Conservation (phyloP, 2,329 filamentous ascomycete species). For the Hymenoscyphus fructigenus region DNA sequence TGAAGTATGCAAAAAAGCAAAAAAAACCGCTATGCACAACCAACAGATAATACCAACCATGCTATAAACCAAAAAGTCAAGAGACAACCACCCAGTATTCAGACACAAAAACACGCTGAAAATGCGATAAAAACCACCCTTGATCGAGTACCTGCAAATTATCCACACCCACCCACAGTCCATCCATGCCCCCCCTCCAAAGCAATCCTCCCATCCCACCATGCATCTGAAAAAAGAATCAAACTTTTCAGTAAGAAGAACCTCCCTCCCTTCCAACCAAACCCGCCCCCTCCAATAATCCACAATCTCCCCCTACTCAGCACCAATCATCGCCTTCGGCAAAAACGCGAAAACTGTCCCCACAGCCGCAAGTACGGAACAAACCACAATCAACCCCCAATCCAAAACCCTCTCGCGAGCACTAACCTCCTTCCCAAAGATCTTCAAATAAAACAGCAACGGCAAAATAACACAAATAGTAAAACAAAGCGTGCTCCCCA, state of each 20-base stretch:
- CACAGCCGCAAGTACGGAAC: conserved; percentile 66
- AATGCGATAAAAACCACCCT: background rate
- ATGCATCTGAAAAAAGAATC: background rate
- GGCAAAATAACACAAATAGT: conserved; percentile 93
- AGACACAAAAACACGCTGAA: background rate
- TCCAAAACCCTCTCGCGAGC: conserved; percentile 62
- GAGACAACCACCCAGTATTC: background rate
- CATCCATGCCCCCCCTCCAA: no score
- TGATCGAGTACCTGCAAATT: background rate
- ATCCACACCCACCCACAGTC: no score
- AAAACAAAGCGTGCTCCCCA: conserved; percentile 88
- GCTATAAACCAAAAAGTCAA: background rate
- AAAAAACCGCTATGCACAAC: background rate
- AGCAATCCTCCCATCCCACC: background rate
- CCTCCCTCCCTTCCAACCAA: background rate
- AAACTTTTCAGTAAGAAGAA: background rate
- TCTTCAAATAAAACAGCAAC: conserved; percentile 83
- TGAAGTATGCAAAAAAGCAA: background rate
- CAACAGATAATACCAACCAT: background rate
- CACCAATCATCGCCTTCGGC: conserved; percentile 71
- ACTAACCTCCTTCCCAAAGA: conserved; percentile 74
- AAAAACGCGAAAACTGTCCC: conserved; percentile 89
- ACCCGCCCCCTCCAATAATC: no score
- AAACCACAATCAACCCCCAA: conserved; percentile 68
- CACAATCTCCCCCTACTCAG: conserved; percentile 36